Evolutionary conservation across 345 rosid genomes (phyloP).

Genomic region (Camelina sativa): DNA sequence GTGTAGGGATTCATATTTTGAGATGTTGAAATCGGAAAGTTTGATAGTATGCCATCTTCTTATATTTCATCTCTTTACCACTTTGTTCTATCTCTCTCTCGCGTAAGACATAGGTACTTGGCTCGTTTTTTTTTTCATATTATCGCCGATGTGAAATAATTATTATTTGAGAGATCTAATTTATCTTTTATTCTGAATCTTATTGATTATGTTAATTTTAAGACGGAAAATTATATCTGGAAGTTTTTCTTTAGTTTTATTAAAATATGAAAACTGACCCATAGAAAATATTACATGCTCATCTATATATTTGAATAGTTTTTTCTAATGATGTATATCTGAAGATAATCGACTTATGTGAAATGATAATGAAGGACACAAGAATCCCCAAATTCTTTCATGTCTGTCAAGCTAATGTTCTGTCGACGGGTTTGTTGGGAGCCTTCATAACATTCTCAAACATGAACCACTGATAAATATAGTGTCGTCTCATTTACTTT

Average conservation of each 20-base stretch:
- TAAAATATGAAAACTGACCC: not conserved
- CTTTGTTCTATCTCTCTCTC: not conserved
- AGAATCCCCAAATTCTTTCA: conserved; percentile 25
- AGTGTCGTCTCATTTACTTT: conserved; percentile 21
- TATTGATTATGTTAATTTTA: no score
- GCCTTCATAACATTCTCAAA: conserved; percentile 27
- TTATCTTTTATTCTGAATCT: not conserved
- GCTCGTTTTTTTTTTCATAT: not conserved
- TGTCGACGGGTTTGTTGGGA: conserved; percentile 27
- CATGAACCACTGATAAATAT: conserved; percentile 22
- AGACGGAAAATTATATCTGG: no score
- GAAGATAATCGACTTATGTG: not conserved
- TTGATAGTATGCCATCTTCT: not conserved
- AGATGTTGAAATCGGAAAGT: no score
- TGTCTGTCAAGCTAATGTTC: conserved; percentile 20
- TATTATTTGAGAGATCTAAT: not conserved
- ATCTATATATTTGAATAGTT: not conserved
- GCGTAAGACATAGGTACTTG: not conserved
- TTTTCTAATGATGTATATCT: not conserved
- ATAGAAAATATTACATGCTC: not conserved
- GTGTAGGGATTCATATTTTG: no score
- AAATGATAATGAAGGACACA: conserved; percentile 11
- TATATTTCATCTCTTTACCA: not conserved
- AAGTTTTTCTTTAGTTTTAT: not conserved
- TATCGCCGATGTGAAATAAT: no score